Percentiles rank a stretch among this genome's conserved stretches.
These are phyloP conservation scores for Orbilia ellipsospora DNA, from an alignment of 2,329 filamentous ascomycete species.

Conservation along the genomic window DNA sequence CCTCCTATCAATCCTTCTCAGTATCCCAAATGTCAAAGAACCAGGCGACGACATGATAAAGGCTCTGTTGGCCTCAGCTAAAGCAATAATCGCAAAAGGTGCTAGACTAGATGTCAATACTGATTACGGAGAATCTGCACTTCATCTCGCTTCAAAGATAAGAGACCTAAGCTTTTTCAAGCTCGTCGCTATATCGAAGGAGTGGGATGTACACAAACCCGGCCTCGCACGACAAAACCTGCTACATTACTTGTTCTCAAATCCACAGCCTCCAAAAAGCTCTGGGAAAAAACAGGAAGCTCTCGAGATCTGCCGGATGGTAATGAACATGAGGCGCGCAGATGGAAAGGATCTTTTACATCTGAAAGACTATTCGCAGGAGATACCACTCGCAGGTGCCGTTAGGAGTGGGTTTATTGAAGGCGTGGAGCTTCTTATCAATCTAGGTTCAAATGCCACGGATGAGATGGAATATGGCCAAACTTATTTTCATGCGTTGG, in stretches of 20 bases:
- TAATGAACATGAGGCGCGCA: conserved; percentile 13
- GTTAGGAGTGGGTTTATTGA: conserved; percentile 19
- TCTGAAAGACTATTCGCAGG: not conserved
- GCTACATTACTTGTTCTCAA: conserved; percentile 15
- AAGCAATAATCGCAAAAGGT: conserved; percentile 7
- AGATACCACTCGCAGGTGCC: conserved; percentile 17
- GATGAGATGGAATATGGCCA: conserved; percentile 7
- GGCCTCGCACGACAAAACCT: not conserved
- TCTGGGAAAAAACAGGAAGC: not conserved
- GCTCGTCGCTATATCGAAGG: conserved; percentile 14
- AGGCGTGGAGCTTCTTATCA: conserved; percentile 22
- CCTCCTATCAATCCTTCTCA: conserved; percentile 10
- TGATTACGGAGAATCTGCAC: not conserved
- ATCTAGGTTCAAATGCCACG: conserved; percentile 13
- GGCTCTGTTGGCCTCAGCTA: conserved; percentile 10
- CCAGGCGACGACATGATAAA: not conserved
- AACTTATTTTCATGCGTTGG: conserved; percentile 16
- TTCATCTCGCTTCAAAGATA: conserved; percentile 19
- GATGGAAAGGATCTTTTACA: conserved; percentile 23
- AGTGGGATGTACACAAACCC: conserved; percentile 26
- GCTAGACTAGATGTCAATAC: conserved; percentile 8
- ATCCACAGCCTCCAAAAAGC: not conserved
- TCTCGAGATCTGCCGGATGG: conserved; percentile 15
- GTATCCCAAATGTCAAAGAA: not conserved
- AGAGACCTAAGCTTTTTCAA: conserved; percentile 32